Evolutionary conservation across 2,329 filamentous ascomycete genomes (phyloP), one percentile per base, ranked within the genome.

Genomic region (Colletotrichum somersetense): DNA sequence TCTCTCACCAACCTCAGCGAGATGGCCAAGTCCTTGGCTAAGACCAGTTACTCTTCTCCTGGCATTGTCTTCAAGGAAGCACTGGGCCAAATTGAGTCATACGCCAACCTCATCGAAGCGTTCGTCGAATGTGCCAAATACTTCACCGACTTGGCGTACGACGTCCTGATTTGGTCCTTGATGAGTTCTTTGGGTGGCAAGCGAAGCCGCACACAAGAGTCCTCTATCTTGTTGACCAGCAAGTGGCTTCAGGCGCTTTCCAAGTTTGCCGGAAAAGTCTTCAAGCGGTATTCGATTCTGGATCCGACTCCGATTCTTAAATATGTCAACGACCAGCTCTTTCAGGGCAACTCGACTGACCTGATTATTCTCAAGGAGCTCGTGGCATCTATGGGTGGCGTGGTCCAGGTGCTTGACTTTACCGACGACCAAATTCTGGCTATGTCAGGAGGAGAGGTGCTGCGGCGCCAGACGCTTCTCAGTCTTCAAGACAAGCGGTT

Each of bases 121-220:
- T 94, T 99, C 73, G 95, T 98, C 18, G 95, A 98, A 79, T 98
- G 95, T 78, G 95, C 94, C 50, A 92, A 94, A 77, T 98, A 98
- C 80, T 98, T 98, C 76, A 97, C 96, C 1, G 91, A 93, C 66
- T 85, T 99, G 48, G 96, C 94, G 0, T 97, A 97, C 79, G 96
- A 99, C 80, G 93, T 97, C 42, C 86, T 99, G 56, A 93, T 94
- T 4, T 99, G 96, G 95, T 94, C 94, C 26, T 85, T 99, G 56
- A 90, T 99, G 82, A 97, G 91, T 78, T 91, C 90, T 1, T 83
- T 92, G 16, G 85, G 84, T 44, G 89, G 89, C 62, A 89, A 90
- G 65, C 85, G 90, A 77, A 91, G 89, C 77, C 86, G 90, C 46
- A 91, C 88, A 6, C 89, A 91, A 76, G 87, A 87, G 35, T 86